These are phyloP conservation scores for Guadua angustifolia DNA, from an alignment of 176 grass and related monocot genomes.

Conservation along the genomic window DNA sequence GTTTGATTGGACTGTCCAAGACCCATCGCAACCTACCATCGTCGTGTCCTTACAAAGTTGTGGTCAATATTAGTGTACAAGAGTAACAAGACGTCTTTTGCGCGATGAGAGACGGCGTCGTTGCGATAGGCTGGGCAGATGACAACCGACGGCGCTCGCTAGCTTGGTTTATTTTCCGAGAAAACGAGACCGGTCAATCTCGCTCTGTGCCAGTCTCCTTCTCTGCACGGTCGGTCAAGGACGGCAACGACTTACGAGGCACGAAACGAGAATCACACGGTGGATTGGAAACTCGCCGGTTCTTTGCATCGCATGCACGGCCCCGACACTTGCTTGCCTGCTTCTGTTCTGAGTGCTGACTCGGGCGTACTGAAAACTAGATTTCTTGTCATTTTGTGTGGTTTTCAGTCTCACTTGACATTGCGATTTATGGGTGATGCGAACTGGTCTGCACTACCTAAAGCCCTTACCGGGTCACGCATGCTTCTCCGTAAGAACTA, in stretches of 20 bases:
- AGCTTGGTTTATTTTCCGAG: too few relatives aligned
- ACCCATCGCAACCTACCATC: background rate
- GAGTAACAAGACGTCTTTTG: background rate
- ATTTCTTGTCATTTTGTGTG: too few relatives aligned
- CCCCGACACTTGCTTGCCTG: background rate
- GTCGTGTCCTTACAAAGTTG: background rate
- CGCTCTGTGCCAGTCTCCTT: background rate
- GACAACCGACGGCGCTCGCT: too few relatives aligned
- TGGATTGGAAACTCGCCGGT: background rate
- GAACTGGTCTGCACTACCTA: too few relatives aligned
- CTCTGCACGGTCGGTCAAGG: background rate
- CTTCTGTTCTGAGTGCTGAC: too few relatives aligned
- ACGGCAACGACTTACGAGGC: background rate
- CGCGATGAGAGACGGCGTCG: too few relatives aligned
- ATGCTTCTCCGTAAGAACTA: too few relatives aligned
- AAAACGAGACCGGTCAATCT: too few relatives aligned
- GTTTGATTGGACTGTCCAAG: background rate
- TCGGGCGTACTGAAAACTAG: too few relatives aligned
- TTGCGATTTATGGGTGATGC: too few relatives aligned
- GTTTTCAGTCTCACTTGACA: too few relatives aligned
- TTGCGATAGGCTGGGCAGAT: background rate
- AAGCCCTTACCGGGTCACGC: too few relatives aligned
- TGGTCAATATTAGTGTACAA: background rate
- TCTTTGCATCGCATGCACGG: background rate
- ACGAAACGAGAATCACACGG: background rate